Base-by-base conservation (phyloP, 495 filamentous ascomycete species). In the Pyrenula massariospora region DNA sequence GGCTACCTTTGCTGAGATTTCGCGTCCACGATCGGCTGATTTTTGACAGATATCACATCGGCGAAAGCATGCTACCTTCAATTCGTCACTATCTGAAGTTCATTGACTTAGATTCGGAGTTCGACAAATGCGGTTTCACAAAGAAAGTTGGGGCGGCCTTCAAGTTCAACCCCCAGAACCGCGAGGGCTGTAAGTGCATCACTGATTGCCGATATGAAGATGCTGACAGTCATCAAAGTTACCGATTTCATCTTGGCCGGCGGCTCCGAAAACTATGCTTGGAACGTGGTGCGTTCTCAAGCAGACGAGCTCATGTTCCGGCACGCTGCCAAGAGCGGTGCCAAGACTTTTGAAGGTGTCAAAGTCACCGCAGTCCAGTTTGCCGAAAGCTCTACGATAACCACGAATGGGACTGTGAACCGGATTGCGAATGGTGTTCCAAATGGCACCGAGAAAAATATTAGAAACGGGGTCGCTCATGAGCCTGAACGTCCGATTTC, bases 211-310 rank as follows among this genome's bases (percentile, higher is more conserved):
- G n/a, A n/a, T 42, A 15, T 42, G 15, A 42, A 42, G 31, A 15
- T 15, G 8, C 31, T 42, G 15, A 42, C 31, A 42, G 15, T 8
- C 31, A 3, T 2, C 42, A 21, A 58, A 70, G 73, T 69, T 54
- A 80, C 78, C 22, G 71, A 81, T 56, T 81, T 79, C 58, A 2
- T 74, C 11, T 72, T 71, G 3, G 63, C 66, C 11, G 63, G 64
- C 19, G 77, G 78, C 3, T 66, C 69, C 23, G 60, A 68, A 2
- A 64, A 60, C 25, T 72, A 77, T 51, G 56, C 76, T 0, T 82
- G 75, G 73, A 82, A 80, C 51, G 72, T 80, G 0, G 62, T 78
- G 25, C 77, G 79, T 2, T 76, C 79, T 36, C 76, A 81, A 56
- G 57, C 71, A 12, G 78, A 82, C 54, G 60, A 81, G 5, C 22